A percentile compares a stretch with the other conserved stretches of the same genome.
Evolutionary conservation across 2,329 filamentous ascomycete genomes (phyloP).

Genomic region (Ophiocordyceps camponoti-floridani): DNA sequence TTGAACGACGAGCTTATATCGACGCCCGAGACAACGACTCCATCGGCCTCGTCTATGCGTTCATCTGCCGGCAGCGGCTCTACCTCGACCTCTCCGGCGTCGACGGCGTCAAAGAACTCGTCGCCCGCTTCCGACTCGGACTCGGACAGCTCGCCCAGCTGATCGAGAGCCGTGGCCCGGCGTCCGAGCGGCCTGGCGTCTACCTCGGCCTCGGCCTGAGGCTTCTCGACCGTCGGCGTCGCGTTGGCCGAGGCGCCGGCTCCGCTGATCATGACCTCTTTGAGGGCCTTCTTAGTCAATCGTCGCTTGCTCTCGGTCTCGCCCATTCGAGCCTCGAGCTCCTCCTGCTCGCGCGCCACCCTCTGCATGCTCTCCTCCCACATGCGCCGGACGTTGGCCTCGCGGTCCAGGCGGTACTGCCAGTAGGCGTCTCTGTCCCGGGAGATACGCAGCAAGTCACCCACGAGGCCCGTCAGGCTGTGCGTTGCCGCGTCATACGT

Average conservation of each 20-base stretch:
- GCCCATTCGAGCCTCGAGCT: constrained; percentile 70
- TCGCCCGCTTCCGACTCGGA: constrained; percentile 70
- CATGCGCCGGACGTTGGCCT: constrained; percentile 80
- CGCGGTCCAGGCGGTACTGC: constrained; percentile 86
- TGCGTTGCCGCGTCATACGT: constrained; percentile 83
- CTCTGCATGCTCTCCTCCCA: constrained; percentile 99
- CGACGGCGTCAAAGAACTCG: constrained; percentile 95
- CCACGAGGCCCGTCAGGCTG: constrained; percentile 69
- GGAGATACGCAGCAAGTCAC: constrained; percentile 79
- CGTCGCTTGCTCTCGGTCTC: constrained; percentile 83
- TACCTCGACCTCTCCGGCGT: constrained; percentile 78
- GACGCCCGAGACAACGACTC: constrained; percentile 20
- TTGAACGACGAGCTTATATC: constrained; percentile 65
- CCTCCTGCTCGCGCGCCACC: constrained; percentile 86
- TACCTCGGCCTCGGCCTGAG: constrained; percentile 14
- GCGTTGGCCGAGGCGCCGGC: constrained; percentile 17
- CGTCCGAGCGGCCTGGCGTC: constrained; percentile 25
- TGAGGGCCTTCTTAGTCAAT: constrained; percentile 73
- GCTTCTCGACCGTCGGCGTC: constrained; percentile 10
- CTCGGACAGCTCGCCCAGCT: constrained; percentile 60
- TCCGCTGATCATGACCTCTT: constrained; percentile 56
- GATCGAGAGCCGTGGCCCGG: constrained; percentile 48
- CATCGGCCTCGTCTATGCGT: constrained; percentile 22
- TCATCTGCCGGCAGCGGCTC: constrained; percentile 43
- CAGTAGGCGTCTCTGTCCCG: constrained; percentile 90